Conservation (phyloP, 805 yeast species). For the Metschnikowia shivogae region DNA sequence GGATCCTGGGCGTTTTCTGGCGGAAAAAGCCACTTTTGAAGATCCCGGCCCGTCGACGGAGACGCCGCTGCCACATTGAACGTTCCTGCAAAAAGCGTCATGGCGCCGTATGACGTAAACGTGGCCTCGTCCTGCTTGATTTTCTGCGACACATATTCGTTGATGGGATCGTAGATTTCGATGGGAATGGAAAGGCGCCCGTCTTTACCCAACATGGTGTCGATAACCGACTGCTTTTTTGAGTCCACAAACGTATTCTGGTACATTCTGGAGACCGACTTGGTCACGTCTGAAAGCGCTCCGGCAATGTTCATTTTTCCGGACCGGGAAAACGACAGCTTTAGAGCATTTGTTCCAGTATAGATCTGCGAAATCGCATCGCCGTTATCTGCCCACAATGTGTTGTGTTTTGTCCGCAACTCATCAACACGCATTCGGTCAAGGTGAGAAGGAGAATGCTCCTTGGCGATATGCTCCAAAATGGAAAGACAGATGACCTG, state of each 20-base stretch:
- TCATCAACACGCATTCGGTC: constrained; percentile 12
- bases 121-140: constrained; percentile 45
- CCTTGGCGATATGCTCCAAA: constrained; percentile 36
- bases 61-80: constrained; percentile 78
- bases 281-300: constrained; percentile 94
- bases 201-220: constrained; percentile 75
- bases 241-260: constrained; percentile 94
- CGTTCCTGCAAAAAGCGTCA: constrained; percentile 75
- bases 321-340: constrained; percentile 88
- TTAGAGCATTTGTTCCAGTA: constrained; percentile 74
- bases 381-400: constrained; percentile 65
- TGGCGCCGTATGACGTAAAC: constrained; percentile 58
- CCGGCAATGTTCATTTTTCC: constrained; percentile 98
- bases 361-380: constrained; percentile 63
- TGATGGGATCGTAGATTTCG: constrained; percentile 78
- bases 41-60: constrained; percentile 47
- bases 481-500: constrained; percentile 77
- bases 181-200: constrained; percentile 66
- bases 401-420: constrained; percentile 14
- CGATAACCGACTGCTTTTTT: constrained; percentile 85
- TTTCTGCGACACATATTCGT: constrained; percentile 73
- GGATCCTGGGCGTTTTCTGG: constrained; percentile 36
- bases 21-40: constrained; percentile 82
- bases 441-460: constrained; percentile 1
- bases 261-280: constrained; percentile 90